These are phyloP conservation scores for Aaosphaeria arxii DNA, from an alignment of 2,329 filamentous ascomycete genomes.

Conservation along the genomic window DNA sequence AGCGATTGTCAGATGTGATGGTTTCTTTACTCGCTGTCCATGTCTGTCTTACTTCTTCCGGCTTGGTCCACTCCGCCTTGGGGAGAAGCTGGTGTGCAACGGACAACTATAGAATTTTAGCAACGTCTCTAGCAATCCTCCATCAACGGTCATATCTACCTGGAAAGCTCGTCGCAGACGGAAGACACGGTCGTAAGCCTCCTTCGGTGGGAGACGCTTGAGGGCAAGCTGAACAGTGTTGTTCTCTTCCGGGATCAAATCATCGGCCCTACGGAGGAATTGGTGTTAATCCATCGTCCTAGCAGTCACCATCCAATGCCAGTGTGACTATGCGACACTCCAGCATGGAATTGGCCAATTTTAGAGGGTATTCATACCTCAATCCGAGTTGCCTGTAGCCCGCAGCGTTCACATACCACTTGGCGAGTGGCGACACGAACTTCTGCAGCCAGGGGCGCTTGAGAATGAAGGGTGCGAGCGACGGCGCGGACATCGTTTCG, in stretches of 20 bases:
- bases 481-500: conserved; percentile 65
- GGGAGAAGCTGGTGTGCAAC: conserved; percentile 64
- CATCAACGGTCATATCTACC: conserved; percentile 44
- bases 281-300: conserved; percentile 28
- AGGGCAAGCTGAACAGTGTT: conserved; percentile 82
- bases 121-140: background rate
- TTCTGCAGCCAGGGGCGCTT: conserved; percentile 83
- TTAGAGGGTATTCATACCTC: conserved; percentile 57
- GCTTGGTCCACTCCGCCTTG: conserved; percentile 64
- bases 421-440: conserved; percentile 75
- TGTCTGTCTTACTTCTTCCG: conserved; percentile 55
- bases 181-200: conserved; percentile 95
- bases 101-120: conserved; percentile 54
- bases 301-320: background rate
- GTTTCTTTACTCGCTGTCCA: background rate
- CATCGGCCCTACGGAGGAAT: conserved; percentile 69
- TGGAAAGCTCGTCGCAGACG: conserved; percentile 94
- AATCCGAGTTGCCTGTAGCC: conserved; percentile 93
- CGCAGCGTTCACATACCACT: conserved; percentile 85
- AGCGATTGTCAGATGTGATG: conserved; percentile 11
- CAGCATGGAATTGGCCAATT: conserved; percentile 1
- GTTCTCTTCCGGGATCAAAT: conserved; percentile 91
- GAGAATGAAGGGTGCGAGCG: conserved; percentile 71
- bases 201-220: conserved; percentile 84
- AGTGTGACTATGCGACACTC: background rate